Evolutionary conservation across 2,329 filamentous ascomycete species (phyloP).

Genomic region (Helicocarpus griseus): DNA sequence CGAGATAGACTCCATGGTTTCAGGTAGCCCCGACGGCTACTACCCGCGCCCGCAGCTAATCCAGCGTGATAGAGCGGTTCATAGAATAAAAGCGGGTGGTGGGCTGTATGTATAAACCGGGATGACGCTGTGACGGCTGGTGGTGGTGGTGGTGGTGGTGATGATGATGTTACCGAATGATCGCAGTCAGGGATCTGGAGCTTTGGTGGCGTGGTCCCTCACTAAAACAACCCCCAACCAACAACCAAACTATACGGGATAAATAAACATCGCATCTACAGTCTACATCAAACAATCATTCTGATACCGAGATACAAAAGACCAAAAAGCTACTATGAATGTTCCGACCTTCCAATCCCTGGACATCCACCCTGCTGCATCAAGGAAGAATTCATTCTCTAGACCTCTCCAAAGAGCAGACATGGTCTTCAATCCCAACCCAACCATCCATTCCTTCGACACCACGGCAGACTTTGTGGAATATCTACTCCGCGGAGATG

Average conservation of each 20-base stretch:
- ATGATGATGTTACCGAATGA: background rate
- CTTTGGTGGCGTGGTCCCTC: background rate
- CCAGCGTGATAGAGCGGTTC: background rate
- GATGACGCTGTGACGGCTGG: background rate
- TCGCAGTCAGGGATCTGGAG: background rate
- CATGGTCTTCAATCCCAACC: background rate
- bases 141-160: background rate
- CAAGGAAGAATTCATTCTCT: background rate
- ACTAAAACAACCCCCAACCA: background rate
- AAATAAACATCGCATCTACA: background rate
- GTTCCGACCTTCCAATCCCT: background rate
- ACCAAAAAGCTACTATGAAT: background rate
- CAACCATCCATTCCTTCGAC: conserved; percentile 39
- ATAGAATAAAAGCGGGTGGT: background rate
- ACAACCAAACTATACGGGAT: background rate
- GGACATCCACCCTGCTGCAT: background rate
- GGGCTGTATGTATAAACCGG: background rate
- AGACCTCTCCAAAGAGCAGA: background rate
- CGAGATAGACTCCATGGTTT: conserved; percentile 87
- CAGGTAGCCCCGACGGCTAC: background rate
- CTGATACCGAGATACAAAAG: background rate
- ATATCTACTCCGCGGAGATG: conserved; percentile 50
- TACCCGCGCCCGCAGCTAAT: background rate
- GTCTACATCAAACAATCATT: background rate
- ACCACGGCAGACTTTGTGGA: conserved; percentile 47